Percentiles rank a stretch among this genome's conserved stretches.
phyloP scores from a whole-genome alignment of 1,139 yeast genomes.

The Trichomonascaceae sp. region DNA sequence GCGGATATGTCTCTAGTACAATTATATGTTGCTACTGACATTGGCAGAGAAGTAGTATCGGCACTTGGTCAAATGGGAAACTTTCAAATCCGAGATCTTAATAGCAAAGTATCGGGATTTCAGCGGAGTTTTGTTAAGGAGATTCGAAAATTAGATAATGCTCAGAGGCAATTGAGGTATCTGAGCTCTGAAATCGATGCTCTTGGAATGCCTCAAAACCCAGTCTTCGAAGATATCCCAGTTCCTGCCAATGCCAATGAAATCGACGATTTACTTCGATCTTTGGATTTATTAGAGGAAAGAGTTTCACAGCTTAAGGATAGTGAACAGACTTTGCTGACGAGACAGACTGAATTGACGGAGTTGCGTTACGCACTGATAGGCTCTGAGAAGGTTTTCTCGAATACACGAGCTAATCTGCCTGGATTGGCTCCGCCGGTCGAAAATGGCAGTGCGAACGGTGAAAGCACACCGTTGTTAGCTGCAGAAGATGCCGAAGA shows the following conservation, averaged over 20 bases:
- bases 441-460: constrained; percentile 23
- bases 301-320: constrained; percentile 51
- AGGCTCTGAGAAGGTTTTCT: constrained; percentile 55
- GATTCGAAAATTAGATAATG: constrained; percentile 60
- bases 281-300: constrained; percentile 56
- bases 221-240: constrained; percentile 24
- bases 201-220: constrained; percentile 26
- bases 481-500: constrained; percentile 22
- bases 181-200: constrained; percentile 21
- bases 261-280: constrained; percentile 68
- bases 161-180: constrained; percentile 50
- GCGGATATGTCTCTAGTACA: constrained; percentile 95
- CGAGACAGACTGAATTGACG: constrained; percentile 49
- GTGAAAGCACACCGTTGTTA: constrained; percentile 33
- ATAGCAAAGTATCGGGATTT: constrained; percentile 68
- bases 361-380: constrained; percentile 65
- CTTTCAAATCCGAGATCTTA: constrained; percentile 85
- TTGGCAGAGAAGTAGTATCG: constrained; percentile 80
- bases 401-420: constrained; percentile 26
- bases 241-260: constrained; percentile 52
- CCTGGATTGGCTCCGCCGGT: constrained; percentile 20
- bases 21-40: constrained; percentile 84
- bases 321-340: constrained; percentile 48
- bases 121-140: constrained; percentile 85
- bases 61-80: constrained; percentile 74